Evolutionary conservation across 345 rosid species (phyloP).

Genomic region (Microcos paniculata): DNA sequence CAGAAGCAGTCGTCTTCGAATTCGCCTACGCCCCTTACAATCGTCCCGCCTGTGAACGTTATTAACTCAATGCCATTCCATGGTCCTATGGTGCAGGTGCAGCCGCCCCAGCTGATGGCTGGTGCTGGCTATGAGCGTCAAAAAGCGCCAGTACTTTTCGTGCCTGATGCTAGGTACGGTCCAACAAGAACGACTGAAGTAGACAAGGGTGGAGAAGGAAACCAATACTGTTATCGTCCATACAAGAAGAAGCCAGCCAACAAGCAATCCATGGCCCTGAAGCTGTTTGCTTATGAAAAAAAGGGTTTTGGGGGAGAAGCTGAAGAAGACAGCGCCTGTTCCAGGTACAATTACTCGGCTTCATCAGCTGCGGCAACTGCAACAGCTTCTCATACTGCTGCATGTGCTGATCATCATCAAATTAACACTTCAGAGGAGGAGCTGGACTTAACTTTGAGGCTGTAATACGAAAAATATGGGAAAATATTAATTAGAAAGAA

Average conservation of each 20-base stretch:
- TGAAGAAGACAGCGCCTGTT: neutral
- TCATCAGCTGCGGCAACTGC: no score
- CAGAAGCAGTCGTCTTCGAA: neutral
- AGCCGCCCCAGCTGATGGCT: neutral
- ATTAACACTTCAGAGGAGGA: neutral
- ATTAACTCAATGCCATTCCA: neutral
- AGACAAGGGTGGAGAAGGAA: neutral
- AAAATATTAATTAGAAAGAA: neutral
- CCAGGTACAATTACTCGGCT: neutral
- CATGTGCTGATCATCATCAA: neutral
- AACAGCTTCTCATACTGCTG: no score
- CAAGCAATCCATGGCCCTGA: neutral
- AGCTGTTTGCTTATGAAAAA: neutral
- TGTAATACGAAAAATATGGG: neutral
- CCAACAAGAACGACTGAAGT: neutral
- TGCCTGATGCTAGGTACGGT: neutral
- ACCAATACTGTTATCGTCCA: neutral
- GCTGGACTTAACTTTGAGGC: slow-evolving; percentile 7
- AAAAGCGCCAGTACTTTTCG: neutral
- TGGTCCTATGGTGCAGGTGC: neutral
- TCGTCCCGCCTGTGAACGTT: neutral
- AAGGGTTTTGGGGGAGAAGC: neutral
- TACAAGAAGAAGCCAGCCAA: neutral
- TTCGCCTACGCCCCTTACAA: neutral
- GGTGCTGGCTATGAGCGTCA: neutral